Conservation (phyloP, 768 basidiomycete species). For the Phanerochaete sordida region DNA sequence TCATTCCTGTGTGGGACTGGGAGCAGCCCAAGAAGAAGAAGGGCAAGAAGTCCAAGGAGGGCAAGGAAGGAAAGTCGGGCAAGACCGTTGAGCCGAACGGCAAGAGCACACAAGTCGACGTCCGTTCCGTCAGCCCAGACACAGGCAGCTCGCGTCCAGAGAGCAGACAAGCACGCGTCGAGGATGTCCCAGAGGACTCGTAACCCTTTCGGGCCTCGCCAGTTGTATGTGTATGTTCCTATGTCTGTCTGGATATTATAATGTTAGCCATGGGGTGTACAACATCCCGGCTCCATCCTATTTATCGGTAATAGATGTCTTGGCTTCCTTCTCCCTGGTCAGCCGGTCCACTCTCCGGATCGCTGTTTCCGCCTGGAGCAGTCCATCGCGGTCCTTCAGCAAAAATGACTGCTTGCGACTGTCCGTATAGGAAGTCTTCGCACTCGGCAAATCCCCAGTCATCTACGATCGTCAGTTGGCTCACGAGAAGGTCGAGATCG, state of each 20-base stretch:
- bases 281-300: constrained; percentile 1
- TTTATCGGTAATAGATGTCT: constrained; percentile 3
- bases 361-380: constrained; percentile 11
- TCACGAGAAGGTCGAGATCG: neutral
- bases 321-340: neutral
- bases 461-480: constrained; percentile 3
- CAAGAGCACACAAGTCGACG: constrained; percentile 11
- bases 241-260: constrained; percentile 13
- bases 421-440: constrained; percentile 1
- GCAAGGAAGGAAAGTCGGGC: constrained; percentile 46
- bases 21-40: constrained; percentile 71
- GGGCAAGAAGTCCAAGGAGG: constrained; percentile 52
- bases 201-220: constrained; percentile 9
- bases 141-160: constrained; percentile 29
- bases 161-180: constrained; percentile 28
- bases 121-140: constrained; percentile 20
- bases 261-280: constrained; percentile 12
- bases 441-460: constrained; percentile 6
- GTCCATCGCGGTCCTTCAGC: constrained; percentile 9
- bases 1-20: constrained; percentile 97
- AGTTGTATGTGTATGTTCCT: constrained; percentile 2
- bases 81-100: constrained; percentile 23
- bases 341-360: constrained; percentile 8
- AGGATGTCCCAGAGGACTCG: constrained; percentile 30
- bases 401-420: constrained; percentile 10